A percentile compares a stretch with the other conserved stretches of the same genome.
These are phyloP conservation scores for Neurospora sp. DNA, from an alignment of 495 filamentous ascomycete genomes.

Conservation along the genomic window DNA sequence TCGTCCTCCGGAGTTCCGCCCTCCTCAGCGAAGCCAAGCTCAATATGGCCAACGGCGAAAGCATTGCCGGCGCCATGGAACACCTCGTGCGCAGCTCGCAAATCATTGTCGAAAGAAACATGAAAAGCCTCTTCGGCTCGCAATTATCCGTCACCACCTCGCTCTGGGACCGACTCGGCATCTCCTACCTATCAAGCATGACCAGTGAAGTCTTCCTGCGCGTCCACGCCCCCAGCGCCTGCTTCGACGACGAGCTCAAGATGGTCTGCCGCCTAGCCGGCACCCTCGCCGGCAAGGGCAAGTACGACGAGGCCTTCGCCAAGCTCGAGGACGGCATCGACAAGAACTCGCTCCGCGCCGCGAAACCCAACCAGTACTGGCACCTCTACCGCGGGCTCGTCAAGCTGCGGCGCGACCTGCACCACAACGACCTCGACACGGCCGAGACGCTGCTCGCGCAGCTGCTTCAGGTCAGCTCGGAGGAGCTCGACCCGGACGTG, in stretches of 20 bases:
- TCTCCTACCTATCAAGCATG: conserved; percentile 50
- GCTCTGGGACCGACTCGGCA: conserved; percentile 68
- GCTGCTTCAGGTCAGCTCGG: conserved; percentile 36
- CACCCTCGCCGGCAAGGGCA: conserved; percentile 43
- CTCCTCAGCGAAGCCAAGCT: conserved; percentile 81
- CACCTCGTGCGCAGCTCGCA: conserved; percentile 71
- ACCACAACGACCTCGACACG: conserved; percentile 57
- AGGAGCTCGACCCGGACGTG: conserved; percentile 56
- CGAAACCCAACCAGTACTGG: conserved; percentile 76
- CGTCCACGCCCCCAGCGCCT: conserved; percentile 53
- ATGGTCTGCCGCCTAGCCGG: conserved; percentile 38
- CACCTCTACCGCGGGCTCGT: conserved; percentile 60
- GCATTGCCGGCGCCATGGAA: conserved; percentile 65
- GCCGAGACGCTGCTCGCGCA: conserved; percentile 56
- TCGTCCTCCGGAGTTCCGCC: conserved; percentile 74
- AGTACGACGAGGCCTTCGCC: conserved; percentile 58
- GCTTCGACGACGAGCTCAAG: conserved; percentile 70
- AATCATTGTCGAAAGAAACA: conserved; percentile 64
- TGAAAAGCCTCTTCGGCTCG: conserved; percentile 59
- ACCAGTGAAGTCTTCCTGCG: conserved; percentile 68
- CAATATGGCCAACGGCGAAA: conserved; percentile 65
- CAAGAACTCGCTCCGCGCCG: conserved; percentile 54
- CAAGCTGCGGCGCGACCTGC: conserved; percentile 58
- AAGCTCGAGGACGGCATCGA: conserved; percentile 54
- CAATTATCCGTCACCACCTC: conserved; percentile 62